phyloP scores from a whole-genome alignment of 805 yeast species.

The Pichia membranifaciens region DNA sequence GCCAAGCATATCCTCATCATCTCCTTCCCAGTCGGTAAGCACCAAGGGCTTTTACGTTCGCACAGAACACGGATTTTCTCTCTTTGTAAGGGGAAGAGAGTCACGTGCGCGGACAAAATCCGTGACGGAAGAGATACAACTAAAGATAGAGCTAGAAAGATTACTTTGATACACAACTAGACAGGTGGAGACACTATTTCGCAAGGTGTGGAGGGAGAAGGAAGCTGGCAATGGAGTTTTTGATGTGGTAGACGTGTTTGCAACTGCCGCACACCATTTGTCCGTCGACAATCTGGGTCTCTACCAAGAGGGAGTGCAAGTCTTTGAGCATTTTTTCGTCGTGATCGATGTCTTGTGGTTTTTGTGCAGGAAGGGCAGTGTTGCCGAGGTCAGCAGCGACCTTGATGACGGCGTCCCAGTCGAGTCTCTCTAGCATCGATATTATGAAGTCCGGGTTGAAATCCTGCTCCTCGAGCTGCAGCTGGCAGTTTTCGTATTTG shows the following conservation, averaged over 20 bases:
- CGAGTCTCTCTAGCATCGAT: conserved; percentile 72
- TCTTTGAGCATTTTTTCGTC: conserved; percentile 59
- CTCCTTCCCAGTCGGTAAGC: too few species aligned
- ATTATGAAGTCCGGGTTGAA: conserved; percentile 74
- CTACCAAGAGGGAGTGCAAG: conserved; percentile 71
- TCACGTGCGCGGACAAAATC: too few species aligned
- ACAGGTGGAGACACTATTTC: conserved; percentile 13
- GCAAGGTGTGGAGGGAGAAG: conserved; percentile 92
- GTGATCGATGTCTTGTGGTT: conserved; percentile 47
- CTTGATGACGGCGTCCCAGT: conserved; percentile 77
- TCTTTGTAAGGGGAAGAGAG: too few species aligned
- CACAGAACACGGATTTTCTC: too few species aligned
- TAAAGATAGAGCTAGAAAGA: too few species aligned
- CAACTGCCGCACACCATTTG: conserved; percentile 85
- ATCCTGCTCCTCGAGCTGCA: conserved; percentile 74
- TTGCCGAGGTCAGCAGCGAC: conserved; percentile 79
- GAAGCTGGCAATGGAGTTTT: conserved; percentile 91
- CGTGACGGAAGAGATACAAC: too few species aligned
- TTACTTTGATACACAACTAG: too few species aligned
- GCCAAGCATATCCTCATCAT: too few species aligned
- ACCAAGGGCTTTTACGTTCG: too few species aligned
- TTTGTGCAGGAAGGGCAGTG: conserved; percentile 48
- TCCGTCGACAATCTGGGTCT: conserved; percentile 84
- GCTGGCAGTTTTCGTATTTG: conserved; percentile 56
- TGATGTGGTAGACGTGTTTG: conserved; percentile 80